Conservation (phyloP, 768 basidiomycete genomes). For the Gymnopilus junonius region DNA sequence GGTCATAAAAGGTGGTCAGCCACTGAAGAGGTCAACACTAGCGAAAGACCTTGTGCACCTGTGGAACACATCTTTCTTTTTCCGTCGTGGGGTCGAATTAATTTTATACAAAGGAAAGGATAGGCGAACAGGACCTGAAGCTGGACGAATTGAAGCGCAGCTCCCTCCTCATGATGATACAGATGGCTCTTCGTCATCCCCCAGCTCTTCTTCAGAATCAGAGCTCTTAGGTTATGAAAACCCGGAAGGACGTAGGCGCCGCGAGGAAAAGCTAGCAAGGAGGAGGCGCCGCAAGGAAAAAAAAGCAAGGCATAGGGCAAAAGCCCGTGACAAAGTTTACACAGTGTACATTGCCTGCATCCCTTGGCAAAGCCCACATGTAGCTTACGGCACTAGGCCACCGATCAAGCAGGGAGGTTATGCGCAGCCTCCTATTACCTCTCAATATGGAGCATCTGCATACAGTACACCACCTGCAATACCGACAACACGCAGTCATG, state of each 20-base stretch:
- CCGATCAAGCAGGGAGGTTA: slow-evolving; percentile 26
- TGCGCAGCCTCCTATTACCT: neutral
- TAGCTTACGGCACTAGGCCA: slow-evolving; percentile 9
- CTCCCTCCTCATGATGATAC: slow-evolving; percentile 52
- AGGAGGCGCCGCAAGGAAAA: slow-evolving; percentile 67
- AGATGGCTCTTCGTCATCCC: slow-evolving; percentile 45
- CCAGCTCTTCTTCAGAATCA: slow-evolving; percentile 41
- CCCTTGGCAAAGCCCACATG: slow-evolving; percentile 17
- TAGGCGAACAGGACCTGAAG: slow-evolving; percentile 68
- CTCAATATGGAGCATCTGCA: slow-evolving; percentile 17
- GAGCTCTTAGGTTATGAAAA: slow-evolving; percentile 43
- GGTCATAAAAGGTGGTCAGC: slow-evolving; percentile 46
- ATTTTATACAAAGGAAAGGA: slow-evolving; percentile 82
- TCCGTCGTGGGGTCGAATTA: slow-evolving; percentile 74
- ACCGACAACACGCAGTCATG: slow-evolving; percentile 22
- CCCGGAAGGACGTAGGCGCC: slow-evolving; percentile 52
- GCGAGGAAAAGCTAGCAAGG: slow-evolving; percentile 62
- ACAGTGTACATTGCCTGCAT: slow-evolving; percentile 64
- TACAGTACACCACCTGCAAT: slow-evolving; percentile 6
- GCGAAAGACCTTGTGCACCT: slow-evolving; percentile 75
- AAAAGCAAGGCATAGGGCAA: slow-evolving; percentile 61
- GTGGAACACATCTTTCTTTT: slow-evolving; percentile 83
- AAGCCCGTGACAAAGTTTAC: slow-evolving; percentile 65
- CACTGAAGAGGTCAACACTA: slow-evolving; percentile 62
- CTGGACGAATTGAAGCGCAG: slow-evolving; percentile 58